Evolutionary conservation across 257 asterid genomes (phyloP), one percentile per base, ranked within the genome.

Genomic region (Mentha longifolia): DNA sequence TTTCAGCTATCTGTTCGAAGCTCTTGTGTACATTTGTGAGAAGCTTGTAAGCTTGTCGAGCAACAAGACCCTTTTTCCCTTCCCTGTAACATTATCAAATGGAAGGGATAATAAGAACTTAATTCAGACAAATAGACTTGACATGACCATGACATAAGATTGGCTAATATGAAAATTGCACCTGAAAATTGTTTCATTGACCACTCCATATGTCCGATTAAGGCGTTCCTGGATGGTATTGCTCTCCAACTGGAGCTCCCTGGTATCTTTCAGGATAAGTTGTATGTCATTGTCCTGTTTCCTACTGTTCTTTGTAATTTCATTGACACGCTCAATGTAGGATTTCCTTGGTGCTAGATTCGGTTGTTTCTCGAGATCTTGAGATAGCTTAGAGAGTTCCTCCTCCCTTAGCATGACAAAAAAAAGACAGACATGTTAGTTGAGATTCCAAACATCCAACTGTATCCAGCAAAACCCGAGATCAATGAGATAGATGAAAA

Each of bases 221-320:
- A 87, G 95, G 61, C 97, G 88, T 67, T 92, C 97, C 70, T 86
- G 95, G 73, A 87, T 81, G 63, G 85, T 80, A 76, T 92, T 92
- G 70, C 89, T 89, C 82, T 89, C 98, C 71, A 92, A 73, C 83
- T 89, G 96, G 76, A 89, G 94, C 77, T 86, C 98, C 80, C 98
- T 80, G 1, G 95, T 92, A 46, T 88, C 94, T 76, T 84, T 85
- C 54, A 92, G 81, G 81, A 92, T 92, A 51, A 71, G 81, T 42
- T 88, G 86, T 52, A 88, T 78, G 82, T 89, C 96, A 61, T 55
- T 78, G 52, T 92, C 98, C 83, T 82, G 98, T 74, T 92, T 92
- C 74, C 87, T 54, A 82, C 95, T 87, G 77, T 89, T 92, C 81
- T 87, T 89, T n/a, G 96, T 87, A 79, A 89, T 87, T 85, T 89